These are phyloP conservation scores for Zygosaccharomyces kombuchaensis DNA, from an alignment of 805 yeast genomes.

Conservation along the genomic window DNA sequence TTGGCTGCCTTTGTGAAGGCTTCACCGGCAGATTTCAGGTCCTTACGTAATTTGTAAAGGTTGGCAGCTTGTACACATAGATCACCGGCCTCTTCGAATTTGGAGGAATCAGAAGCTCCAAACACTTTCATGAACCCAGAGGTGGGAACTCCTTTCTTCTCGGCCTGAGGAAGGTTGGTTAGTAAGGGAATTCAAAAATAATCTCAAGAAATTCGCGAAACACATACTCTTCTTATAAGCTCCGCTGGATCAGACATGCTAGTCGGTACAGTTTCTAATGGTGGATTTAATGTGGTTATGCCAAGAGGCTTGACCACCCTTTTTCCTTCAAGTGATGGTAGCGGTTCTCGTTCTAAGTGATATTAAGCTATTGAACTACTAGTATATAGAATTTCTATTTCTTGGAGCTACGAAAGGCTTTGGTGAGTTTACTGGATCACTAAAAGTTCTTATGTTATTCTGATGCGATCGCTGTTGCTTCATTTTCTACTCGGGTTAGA, in stretches of 20 bases:
- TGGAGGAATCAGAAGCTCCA: conserved; percentile 56
- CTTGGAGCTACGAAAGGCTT: no score
- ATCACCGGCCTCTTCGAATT: conserved; percentile 90
- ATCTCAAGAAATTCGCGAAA: background rate
- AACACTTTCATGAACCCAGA: conserved; percentile 68
- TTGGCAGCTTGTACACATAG: conserved; percentile 92
- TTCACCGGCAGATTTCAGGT: conserved; percentile 69
- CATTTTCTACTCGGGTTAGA: no score
- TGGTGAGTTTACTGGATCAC: no score
- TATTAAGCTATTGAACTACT: background rate
- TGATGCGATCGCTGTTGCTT: no score
- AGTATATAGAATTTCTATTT: no score
- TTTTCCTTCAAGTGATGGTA: background rate
- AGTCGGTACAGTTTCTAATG: background rate
- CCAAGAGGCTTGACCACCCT: conserved; percentile 1
- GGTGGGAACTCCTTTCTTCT: conserved; percentile 62
- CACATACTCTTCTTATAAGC: conserved; percentile 38
- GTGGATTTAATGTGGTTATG: background rate
- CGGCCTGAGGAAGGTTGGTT: conserved; percentile 47
- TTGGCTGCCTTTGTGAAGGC: conserved; percentile 84
- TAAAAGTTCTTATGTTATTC: no score
- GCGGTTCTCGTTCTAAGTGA: background rate
- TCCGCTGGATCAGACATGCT: conserved; percentile 44
- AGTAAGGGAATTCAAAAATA: conserved; percentile 1
- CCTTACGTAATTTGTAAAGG: conserved; percentile 70